Evolutionary conservation across 139 green algal species (phyloP), one percentile per base, ranked within the genome.

Genomic region (Volvox africanus): DNA sequence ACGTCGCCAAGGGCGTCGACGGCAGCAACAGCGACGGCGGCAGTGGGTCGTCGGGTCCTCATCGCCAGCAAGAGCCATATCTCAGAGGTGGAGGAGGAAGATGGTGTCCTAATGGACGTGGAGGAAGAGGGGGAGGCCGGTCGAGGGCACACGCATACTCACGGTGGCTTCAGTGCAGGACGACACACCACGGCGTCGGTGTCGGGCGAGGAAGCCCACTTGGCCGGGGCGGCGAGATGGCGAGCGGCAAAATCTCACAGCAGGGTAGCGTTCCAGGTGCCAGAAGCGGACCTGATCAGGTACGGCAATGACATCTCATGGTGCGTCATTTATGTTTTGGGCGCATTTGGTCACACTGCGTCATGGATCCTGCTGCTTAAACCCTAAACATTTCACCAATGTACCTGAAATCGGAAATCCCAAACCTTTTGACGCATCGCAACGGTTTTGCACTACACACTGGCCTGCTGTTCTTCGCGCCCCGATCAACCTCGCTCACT

Each of bases 181-280:
- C 65, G 65, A 6, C 26, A 37, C 71, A 81, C 75, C 30, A 28
- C 75, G 75, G 61, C 75, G 75, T 81, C 75, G 32, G 32, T 81
- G 13, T 81, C 75, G 26, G 33, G 35, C 78, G 37, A 84, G 78
- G 37, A 84, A 18, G 30, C 50, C 6, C 80, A 86, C 11, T 61
- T 69, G 80, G 50, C 80, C 50, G 80, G 80, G 65, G 83, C 30
- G 35, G 35, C 83, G 36, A 19, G 12, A 22, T 88, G 84, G 84
- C 77, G 84, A 30, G 69, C 28, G 28, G 62, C 26, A n/a, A 67
- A 44, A 36, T 67, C 75, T 20, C 55, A 71, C 9, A 90, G 86
- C 69, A 36, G 62, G n/a, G 86, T 90, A 55, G 86, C 86, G 69
- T 90, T 90, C 30, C 30, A 61, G 73, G 55, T 76, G 73, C 73